These are phyloP conservation scores for Mallotus repandus DNA, from an alignment of 441 rosid species.

Conservation along the genomic window DNA sequence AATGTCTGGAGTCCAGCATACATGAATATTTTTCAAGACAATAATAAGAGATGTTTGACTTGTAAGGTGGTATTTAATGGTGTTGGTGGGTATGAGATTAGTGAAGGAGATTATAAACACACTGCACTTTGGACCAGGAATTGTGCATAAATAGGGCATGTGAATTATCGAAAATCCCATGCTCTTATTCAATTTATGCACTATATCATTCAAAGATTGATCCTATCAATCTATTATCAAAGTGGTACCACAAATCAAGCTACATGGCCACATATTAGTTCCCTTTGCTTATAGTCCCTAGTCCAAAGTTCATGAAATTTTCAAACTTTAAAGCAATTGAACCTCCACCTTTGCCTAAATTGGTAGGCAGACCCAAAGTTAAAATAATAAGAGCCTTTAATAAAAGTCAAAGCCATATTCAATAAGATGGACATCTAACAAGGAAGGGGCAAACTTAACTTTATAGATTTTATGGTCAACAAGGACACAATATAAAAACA, in stretches of 20 bases:
- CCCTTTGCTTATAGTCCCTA: no score
- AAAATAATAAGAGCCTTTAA: no score
- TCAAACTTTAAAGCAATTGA: no score
- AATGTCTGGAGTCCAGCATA: background rate
- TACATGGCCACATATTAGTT: no score
- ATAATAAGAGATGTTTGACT: background rate
- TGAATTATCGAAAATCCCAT: background rate
- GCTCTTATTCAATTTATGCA: background rate
- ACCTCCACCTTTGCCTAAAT: no score
- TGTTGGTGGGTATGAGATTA: background rate
- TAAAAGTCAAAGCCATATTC: no score
- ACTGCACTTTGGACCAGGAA: background rate
- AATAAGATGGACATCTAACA: no score
- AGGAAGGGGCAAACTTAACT: no score
- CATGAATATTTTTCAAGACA: background rate
- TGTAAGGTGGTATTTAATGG: background rate
- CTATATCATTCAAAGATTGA: background rate
- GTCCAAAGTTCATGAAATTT: no score
- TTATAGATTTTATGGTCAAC: no score
- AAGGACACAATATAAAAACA: no score
- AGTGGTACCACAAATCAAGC: background rate
- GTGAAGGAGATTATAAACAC: background rate
- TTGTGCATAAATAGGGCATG: background rate
- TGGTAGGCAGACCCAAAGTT: no score
- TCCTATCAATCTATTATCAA: background rate